These are phyloP conservation scores for Theileria luwenshuni DNA, from an alignment of 169 alveolate species.

Conservation along the genomic window DNA sequence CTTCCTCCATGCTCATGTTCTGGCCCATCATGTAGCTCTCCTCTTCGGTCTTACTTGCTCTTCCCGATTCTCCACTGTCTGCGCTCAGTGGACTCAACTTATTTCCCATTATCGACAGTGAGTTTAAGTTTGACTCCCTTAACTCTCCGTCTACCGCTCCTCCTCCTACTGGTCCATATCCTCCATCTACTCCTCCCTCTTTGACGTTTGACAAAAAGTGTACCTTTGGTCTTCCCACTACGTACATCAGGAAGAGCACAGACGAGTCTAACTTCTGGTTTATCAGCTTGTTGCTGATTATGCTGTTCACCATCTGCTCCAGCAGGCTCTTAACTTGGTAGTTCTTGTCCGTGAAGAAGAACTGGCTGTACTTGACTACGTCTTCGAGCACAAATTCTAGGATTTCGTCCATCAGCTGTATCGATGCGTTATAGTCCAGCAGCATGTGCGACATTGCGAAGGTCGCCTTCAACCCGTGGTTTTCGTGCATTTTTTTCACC, in stretches of 20 bases:
- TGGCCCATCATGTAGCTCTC: not conserved
- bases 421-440: conserved; percentile 3
- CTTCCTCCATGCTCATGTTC: not conserved
- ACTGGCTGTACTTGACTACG: not conserved
- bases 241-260: not conserved
- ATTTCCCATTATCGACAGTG: not conserved
- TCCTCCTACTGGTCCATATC: too few relatives aligned
- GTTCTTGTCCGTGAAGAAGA: conserved; percentile 8
- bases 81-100: not conserved
- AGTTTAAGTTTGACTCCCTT: too few relatives aligned
- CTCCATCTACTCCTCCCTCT: too few relatives aligned
- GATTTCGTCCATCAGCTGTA: conserved; percentile 18
- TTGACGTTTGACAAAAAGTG: not conserved
- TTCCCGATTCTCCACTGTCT: not conserved
- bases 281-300: not conserved
- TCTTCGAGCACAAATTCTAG: conserved; percentile 11
- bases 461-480: not conserved
- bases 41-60: not conserved
- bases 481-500: conserved; percentile 11
- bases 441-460: conserved; percentile 5
- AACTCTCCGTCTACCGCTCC: too few relatives aligned
- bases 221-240: not conserved
- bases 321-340: conserved; percentile 1
- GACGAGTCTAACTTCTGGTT: conserved; percentile 1
- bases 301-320: conserved; percentile 7